Percentiles rank a stretch among this genome's conserved stretches.
phyloP scores from a whole-genome alignment of 1,284 basidiomycete genomes.

The Rhodotorula sp. region DNA sequence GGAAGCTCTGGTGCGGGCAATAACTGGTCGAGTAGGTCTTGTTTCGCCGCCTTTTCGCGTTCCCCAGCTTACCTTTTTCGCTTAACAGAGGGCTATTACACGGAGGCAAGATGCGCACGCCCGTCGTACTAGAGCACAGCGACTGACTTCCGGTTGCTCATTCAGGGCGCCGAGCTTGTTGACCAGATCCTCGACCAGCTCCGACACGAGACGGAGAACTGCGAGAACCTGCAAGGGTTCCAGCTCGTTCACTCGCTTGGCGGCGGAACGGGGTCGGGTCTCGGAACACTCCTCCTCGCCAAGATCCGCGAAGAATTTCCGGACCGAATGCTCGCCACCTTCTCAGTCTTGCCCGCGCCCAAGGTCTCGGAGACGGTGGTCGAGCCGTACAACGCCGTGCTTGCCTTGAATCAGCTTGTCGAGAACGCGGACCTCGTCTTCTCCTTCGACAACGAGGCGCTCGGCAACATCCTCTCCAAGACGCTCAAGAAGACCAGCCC shows the following conservation, averaged over 20 bases:
- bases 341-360: slow-evolving; percentile 85
- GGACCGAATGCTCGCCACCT: slow-evolving; percentile 81
- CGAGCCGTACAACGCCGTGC: slow-evolving; percentile 81
- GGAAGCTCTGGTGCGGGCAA: slow-evolving; percentile 76
- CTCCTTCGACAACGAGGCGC: slow-evolving; percentile 80
- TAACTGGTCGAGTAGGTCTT: slow-evolving; percentile 69
- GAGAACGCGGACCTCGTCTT: slow-evolving; percentile 88
- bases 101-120: slow-evolving; percentile 53
- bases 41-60: background rate
- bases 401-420: slow-evolving; percentile 86
- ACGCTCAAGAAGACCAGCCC: slow-evolving; percentile 27
- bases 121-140: background rate
- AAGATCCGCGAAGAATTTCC: slow-evolving; percentile 68
- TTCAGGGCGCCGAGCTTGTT: slow-evolving; percentile 69
- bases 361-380: slow-evolving; percentile 95
- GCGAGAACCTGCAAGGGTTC: slow-evolving; percentile 89
- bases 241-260: slow-evolving; percentile 90
- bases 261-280: slow-evolving; percentile 85
- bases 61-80: background rate
- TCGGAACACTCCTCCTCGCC: slow-evolving; percentile 75
- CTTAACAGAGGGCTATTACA: slow-evolving; percentile 57
- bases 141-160: background rate
- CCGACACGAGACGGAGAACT: slow-evolving; percentile 60
- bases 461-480: slow-evolving; percentile 65
- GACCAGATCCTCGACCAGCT: slow-evolving; percentile 65